Base-by-base conservation (phyloP, 768 basidiomycete genomes). In the Russula earlei region DNA sequence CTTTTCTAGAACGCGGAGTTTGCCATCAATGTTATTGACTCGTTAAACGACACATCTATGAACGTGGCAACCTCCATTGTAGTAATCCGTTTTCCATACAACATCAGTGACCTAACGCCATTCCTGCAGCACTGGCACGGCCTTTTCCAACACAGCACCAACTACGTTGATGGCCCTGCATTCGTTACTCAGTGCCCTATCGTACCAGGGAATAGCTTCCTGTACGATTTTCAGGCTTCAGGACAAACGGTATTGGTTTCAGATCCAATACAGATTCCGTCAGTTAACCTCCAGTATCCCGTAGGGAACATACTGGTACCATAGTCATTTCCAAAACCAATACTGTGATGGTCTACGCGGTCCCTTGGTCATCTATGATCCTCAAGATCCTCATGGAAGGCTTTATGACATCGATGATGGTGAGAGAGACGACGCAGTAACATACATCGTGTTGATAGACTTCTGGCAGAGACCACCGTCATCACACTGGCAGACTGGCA, bases 121-220 rank as follows among this genome's bases (percentile, higher is more conserved):
- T 40, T 40, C 38, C 4, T 44, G 3, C 44, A 81, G 80, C 79
- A 81, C 59, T 81, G 77, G 78, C 80, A 81, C 60, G 79, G 80
- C 3, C 61, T 81, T 45, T 70, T 67, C 49, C 78, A 80, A 61
- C 62, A 65, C 1, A 55, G 59, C 3, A 72, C 74, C 5, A 75
- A 71, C 53, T 75, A 68, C 66, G 74, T 70, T 1, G 80, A 81
- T 52, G 80, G 80, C 8, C 58, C 68, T 1, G 65, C 67, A 3
- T 68, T 67, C 22, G 66, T 76, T 10, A 72, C 65, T 14, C 77
- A 79, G 58, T 79, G 78, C 60, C 77, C 78, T 0, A 77, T 79
- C 41, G 60, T 69, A 0, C 67, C 75, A 2, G 63, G 65, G 1
- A 44, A 75, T 36, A 72, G 71, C 1, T 79, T 79, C 65, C 55